A percentile compares a stretch with the other conserved stretches of the same genome.
phyloP scores from a whole-genome alignment of 805 yeast species.

The Brettanomyces naardenensis region DNA sequence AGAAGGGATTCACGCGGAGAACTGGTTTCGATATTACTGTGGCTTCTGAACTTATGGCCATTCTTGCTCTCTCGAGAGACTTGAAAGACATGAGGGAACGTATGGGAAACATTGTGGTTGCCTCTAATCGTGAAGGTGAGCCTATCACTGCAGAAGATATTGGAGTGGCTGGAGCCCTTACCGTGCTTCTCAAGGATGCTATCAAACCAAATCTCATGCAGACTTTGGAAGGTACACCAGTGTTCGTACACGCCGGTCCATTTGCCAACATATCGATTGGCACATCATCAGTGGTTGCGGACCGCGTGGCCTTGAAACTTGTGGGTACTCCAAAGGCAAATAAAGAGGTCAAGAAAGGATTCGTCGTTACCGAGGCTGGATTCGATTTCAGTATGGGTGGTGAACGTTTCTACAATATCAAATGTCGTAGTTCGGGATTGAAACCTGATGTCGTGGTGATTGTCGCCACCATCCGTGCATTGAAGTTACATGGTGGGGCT shows the following conservation, averaged over 20 bases:
- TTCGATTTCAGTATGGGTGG: constrained; percentile 92
- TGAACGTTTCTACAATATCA: constrained; percentile 76
- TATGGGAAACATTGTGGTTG: constrained; percentile 71
- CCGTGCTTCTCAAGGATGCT: constrained; percentile 75
- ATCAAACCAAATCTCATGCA: constrained; percentile 83
- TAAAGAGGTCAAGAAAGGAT: constrained; percentile 47
- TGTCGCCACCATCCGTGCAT: constrained; percentile 80
- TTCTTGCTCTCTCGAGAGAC: constrained; percentile 65
- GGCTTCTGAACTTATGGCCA: constrained; percentile 84
- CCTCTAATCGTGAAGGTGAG: constrained; percentile 52
- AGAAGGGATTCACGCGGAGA: constrained; percentile 60
- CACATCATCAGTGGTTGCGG: constrained; percentile 78
- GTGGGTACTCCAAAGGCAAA: constrained; percentile 41
- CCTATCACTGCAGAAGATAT: constrained; percentile 80
- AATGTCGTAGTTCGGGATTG: constrained; percentile 75
- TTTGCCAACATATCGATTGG: constrained; percentile 85
- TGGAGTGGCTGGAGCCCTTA: constrained; percentile 81
- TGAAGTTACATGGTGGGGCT: constrained; percentile 84
- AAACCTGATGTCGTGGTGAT: constrained; percentile 71
- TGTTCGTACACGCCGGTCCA: constrained; percentile 83
- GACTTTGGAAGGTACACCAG: constrained; percentile 84
- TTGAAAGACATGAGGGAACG: constrained; percentile 66
- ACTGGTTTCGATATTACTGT: constrained; percentile 83
- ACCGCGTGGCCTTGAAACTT: constrained; percentile 70
- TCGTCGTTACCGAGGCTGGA: constrained; percentile 82